Base-by-base conservation (phyloP, 371 early-diverging fungal species). In the Parasitella parasitica region DNA sequence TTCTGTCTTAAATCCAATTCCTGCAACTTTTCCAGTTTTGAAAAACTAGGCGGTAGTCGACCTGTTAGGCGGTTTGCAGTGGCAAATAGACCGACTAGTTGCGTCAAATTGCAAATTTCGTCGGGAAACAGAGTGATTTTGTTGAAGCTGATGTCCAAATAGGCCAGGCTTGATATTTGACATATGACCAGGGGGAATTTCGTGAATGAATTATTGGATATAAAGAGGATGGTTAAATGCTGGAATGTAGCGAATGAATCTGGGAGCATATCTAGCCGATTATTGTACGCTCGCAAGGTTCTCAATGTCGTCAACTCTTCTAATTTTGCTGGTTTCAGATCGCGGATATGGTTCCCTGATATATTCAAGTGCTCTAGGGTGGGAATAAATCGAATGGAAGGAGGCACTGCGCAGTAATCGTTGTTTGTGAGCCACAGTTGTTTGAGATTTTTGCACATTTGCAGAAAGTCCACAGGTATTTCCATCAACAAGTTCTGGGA, bases 71-170 rank as follows among this genome's bases (percentile, higher is more conserved):
- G 73, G 66, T 94, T 95, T 15, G 90, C 92, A 58, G 87, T 87
- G 2, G 94, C 76, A 50, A 83, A 77, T 9, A 97, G 71, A n/a
- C 76, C 71, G 16, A 70, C 67, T 13, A 97, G 71, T n/a, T 84
- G 75, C 4, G 59, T 64, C 11, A 96, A 74, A 2, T 89, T 77
- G 15, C 91, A 82, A 28, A 95, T 91, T 27, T 83, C 83, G 11
- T 89, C 84, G 2, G 95, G 93, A 18, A 96, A 77, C 6, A 60
- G 74, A 4, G 84, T 63, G 24, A 97, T 91, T 32, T 90, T 85
- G 74, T 95, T 95, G 61, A 92, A 92, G 36, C 90, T 91, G 50
- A 95, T 68, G 69, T 97, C 94, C 16, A 97, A 82, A 34, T 87
- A 82, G 13, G 73, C 75, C 11, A 97, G 75, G 11, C 83, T 72